Evolutionary conservation across 208 protist species (phyloP), one percentile per base, ranked within the genome.

Genomic region (Crithidia acanthocephali): DNA sequence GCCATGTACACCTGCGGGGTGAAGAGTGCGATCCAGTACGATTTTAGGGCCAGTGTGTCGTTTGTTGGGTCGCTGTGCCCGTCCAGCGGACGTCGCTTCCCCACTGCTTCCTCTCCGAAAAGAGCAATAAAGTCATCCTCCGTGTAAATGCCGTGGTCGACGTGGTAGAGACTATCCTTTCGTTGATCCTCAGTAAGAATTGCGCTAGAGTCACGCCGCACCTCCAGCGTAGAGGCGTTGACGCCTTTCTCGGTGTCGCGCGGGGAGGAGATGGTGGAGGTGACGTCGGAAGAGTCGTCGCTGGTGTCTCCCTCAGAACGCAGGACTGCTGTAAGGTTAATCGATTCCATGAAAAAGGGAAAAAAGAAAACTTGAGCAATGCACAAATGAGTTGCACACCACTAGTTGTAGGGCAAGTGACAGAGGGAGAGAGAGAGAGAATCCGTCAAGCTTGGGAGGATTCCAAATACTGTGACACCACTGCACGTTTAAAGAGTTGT

Each of bases 1-100:
- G 68, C 47, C 72, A 80, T 75, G 72, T 85, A 85, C 11, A 88
- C 79, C 30, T 74, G 62, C 1, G 74, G 74, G 9, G 79, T 80
- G 25, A 82, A 80, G 45, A 88, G 59, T 1, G 74, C 74, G 23
- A 74, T 47, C 67, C 67, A 78, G 79, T 84, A 84, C 7, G 63
- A 33, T 27, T 61, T 58, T 30, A 79, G 66, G 28, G 62, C 68
- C 45, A 66, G 51, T 15, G 74, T 68, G 72, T 85, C 80, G 58
- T 69, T 73, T 9, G 44, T 55, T 18, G 68, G 68, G 50, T 66
- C 68, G 47, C 44, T 66, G 47, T 57, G 57, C 10, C 37, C 37
- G 37, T 74, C 40, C 33, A 74, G 47, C 15, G 57, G 45, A 7
- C 44, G 68, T 1, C 50, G 59, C 30, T 33, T 30, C 0, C 37